Percentiles rank a stretch among this genome's conserved stretches.
phyloP scores from a whole-genome alignment of 2,329 filamentous ascomycete species.

The Cladobotryum mycophilum region DNA sequence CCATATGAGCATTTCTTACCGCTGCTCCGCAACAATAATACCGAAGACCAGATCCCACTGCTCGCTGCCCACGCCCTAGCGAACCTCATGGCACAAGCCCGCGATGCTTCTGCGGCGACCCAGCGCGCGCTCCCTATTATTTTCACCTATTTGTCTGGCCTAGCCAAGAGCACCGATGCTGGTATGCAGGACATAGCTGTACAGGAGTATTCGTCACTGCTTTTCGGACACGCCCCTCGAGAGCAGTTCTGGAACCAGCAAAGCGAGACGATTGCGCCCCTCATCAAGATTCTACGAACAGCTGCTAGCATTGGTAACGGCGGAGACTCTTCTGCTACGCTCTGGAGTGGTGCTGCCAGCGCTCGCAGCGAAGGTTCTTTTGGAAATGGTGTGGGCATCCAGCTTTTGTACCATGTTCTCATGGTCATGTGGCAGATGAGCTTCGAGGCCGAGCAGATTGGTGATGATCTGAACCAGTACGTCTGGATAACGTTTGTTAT shows the following conservation, averaged over 20 bases:
- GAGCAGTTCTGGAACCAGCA: slow-evolving; percentile 87
- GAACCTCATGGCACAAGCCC: slow-evolving; percentile 64
- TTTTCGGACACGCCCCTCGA: slow-evolving; percentile 68
- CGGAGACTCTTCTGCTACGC: slow-evolving; percentile 51
- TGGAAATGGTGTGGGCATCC: slow-evolving; percentile 81
- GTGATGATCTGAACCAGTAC: slow-evolving; percentile 77
- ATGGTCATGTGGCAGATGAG: slow-evolving; percentile 95
- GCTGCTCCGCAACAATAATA: slow-evolving; percentile 71
- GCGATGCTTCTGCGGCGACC: slow-evolving; percentile 58
- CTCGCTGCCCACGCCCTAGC: slow-evolving; percentile 84
- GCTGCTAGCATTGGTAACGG: slow-evolving; percentile 68
- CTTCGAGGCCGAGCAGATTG: slow-evolving; percentile 74
- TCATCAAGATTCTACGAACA: slow-evolving; percentile 75
- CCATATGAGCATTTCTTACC: slow-evolving; percentile 80
- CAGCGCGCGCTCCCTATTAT: slow-evolving; percentile 74
- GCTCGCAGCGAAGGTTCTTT: slow-evolving; percentile 51
- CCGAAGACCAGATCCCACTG: slow-evolving; percentile 76
- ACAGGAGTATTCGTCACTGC: slow-evolving; percentile 78
- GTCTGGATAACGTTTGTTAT: slow-evolving; percentile 23
- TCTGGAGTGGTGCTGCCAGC: slow-evolving; percentile 53
- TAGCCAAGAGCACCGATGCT: slow-evolving; percentile 80
- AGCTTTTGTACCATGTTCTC: slow-evolving; percentile 89
- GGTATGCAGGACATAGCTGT: slow-evolving; percentile 94
- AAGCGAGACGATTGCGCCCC: slow-evolving; percentile 73
- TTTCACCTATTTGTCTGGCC: slow-evolving; percentile 76